Percentiles rank a stretch among this genome's conserved stretches.
Evolutionary conservation across 2,329 filamentous ascomycete species (phyloP).

Genomic region (Apiospora saccharicola): DNA sequence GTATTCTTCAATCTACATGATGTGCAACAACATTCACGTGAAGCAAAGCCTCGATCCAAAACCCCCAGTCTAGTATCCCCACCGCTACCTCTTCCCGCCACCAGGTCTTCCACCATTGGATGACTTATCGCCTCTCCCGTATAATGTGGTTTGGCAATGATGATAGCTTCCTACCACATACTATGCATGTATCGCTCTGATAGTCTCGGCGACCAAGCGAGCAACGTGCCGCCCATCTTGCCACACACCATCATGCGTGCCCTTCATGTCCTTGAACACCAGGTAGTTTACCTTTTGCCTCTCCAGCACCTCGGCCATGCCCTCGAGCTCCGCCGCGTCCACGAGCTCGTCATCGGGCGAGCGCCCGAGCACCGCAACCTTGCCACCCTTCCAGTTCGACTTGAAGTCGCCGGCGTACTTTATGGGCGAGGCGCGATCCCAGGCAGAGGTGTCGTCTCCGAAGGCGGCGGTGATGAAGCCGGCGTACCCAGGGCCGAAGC

Average conservation of each 20-base stretch:
- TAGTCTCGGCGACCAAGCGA: constrained; percentile 1
- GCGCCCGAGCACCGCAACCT: constrained; percentile 49
- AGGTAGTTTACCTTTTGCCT: constrained; percentile 46
- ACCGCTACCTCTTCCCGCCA: too few species aligned
- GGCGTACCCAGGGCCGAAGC: constrained; percentile 57
- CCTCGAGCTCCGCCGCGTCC: constrained; percentile 65
- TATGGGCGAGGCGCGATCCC: constrained; percentile 65
- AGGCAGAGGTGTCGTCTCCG: constrained; percentile 56
- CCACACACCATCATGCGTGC: constrained; percentile 71
- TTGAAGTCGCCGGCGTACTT: constrained; percentile 51
- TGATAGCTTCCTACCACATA: neutral
- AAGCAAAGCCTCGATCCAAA: too few species aligned
- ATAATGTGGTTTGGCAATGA: neutral
- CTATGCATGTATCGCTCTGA: neutral
- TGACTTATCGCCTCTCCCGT: neutral
- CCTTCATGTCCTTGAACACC: constrained; percentile 57
- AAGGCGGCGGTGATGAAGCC: constrained; percentile 68
- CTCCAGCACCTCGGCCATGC: constrained; percentile 59
- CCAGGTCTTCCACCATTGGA: neutral
- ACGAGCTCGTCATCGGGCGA: constrained; percentile 58
- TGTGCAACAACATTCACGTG: neutral
- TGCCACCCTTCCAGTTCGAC: constrained; percentile 45
- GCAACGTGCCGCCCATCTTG: constrained; percentile 52
- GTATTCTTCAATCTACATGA: neutral
- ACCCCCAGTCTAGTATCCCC: too few species aligned